Evolutionary conservation across 2,329 filamentous ascomycete species (phyloP).

Genomic region (Myriosclerotinia curreyana): DNA sequence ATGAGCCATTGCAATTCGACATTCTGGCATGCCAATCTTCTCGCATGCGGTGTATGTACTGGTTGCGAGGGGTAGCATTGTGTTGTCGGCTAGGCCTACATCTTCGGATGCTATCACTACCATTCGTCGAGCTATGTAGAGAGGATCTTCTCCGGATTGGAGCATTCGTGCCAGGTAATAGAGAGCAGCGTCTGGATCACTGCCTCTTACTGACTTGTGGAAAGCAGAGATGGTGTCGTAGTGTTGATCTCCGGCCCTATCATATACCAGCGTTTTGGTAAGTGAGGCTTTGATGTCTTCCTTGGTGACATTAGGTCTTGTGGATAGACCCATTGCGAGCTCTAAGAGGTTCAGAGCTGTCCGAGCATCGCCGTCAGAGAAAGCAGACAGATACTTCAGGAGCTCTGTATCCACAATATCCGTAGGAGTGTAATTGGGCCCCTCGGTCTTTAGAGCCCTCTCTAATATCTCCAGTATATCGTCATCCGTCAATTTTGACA

Average conservation of each 20-base stretch:
- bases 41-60: slow-evolving; percentile 83
- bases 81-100: slow-evolving; percentile 84
- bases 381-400: slow-evolving; percentile 75
- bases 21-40: slow-evolving; percentile 93
- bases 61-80: slow-evolving; percentile 78
- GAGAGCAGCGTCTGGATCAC: slow-evolving; percentile 79
- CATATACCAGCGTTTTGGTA: slow-evolving; percentile 92
- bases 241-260: slow-evolving; percentile 91
- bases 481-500: slow-evolving; percentile 69
- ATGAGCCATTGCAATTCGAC: slow-evolving; percentile 87
- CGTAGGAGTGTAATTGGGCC: slow-evolving; percentile 41
- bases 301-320: slow-evolving; percentile 62
- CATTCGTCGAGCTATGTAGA: slow-evolving; percentile 89
- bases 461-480: slow-evolving; percentile 71
- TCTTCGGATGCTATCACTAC: slow-evolving; percentile 95
- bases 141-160: slow-evolving; percentile 86
- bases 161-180: slow-evolving; percentile 98
- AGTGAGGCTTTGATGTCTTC: slow-evolving; percentile 76
- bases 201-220: slow-evolving; percentile 90
- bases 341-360: slow-evolving; percentile 92
- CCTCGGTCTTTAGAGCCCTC: slow-evolving; percentile 68
- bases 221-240: slow-evolving; percentile 98
- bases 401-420: slow-evolving; percentile 73
- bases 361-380: slow-evolving; percentile 88
- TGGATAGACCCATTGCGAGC: slow-evolving; percentile 75